Evolutionary conservation across 768 basidiomycete genomes (phyloP), one percentile per base, ranked within the genome.

Genomic region (Mycena venus): DNA sequence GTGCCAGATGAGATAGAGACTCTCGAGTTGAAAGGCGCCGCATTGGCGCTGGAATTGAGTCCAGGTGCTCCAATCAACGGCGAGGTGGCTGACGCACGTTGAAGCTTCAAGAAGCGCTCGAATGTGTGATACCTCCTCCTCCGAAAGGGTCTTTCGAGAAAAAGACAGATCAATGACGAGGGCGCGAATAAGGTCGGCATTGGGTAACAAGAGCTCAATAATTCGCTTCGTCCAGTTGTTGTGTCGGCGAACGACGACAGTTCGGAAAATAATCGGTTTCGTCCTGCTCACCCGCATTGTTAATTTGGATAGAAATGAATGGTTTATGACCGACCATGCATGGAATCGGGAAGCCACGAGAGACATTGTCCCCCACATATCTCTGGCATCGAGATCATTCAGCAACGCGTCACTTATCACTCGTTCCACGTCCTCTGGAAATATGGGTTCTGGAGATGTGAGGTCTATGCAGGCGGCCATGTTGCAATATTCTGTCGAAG

Each of bases 1-100:
- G 29, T 61, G 47, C 70, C 70, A 71, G 10, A 61, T 55, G 14
- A 71, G 60, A 58, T 71, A 71, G 53, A 71, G 70, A 47, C 51
- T 40, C 23, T 64, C 34, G 19, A 64, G 61, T 10, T 8, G 70
- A 19, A 71, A 61, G 25, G 61, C 23, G 63, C 60, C 36, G 25
- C 47, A 53, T 44, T 64, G 49, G 34, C 47, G 44, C 5, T 38
- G 6, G 15, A 59, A 49, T 47, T 36, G 36, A 19, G 61, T n/a
- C 70, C 70, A 71, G 61, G 64, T 53, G 29, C 17, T 44, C 68
- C 68, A 70, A 4, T 19, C 23, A 25, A 64, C 53, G 40, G 70
- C 70, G 34, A 71, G 55, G 12, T 29, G 27, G 29, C 53, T 12
- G 53, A 55, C 29, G 7, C 29, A 4, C 27, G 29, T 8, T 31